Base-by-base conservation (phyloP, 108 stramenopile species). In the Conticribra weissflogii region DNA sequence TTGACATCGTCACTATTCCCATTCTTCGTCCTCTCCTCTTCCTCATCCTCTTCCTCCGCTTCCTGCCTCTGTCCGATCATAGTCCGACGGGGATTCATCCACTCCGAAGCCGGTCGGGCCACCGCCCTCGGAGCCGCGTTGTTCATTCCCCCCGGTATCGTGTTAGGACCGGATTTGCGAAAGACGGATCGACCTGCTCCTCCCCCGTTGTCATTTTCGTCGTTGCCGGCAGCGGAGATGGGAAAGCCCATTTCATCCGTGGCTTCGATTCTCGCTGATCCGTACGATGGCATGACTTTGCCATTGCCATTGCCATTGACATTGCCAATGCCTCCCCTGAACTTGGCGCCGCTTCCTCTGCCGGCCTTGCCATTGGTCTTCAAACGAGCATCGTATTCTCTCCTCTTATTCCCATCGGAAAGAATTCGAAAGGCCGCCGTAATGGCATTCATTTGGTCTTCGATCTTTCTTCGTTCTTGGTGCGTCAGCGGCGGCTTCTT, bases 371-470 rank as follows among this genome's bases (percentile, higher is more conserved):
- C 54, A 4, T 27, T 15, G 12, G 18, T 5, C 31, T 21, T 22
- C 24, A 60, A 21, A 15, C 60, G 48, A 3, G 44, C 36, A 56
- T 79, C 78, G 47, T 79, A 79, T 23, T 24, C 34, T 21, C 0
- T 48, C 45, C 72, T 31, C 33, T 47, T 44, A 5, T 24, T 51
- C 16, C 50, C 36, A 68, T 79, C 73, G 12, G 56, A 59, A 19
- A 79, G 22, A 0, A 79, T 62, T n/a, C 68, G 78, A 74, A 63
- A 79, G 3, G 72, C 63, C 9, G 33, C 59, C 4, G 60, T 54
- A 23, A 79, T 61, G 7, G 78, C 78, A 22, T 79, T 66, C 78
- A 79, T 74, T 62, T 55, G 53, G 25, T 32, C 52, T 49, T 79
- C 72, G 29, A 53, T 47, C n/a, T 18, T 24, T 19, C 44, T 49